A percentile compares a stretch with the other conserved stretches of the same genome.
phyloP scores from a whole-genome alignment of 2,329 filamentous ascomycete genomes.

The Colletotrichum eleusines region DNA sequence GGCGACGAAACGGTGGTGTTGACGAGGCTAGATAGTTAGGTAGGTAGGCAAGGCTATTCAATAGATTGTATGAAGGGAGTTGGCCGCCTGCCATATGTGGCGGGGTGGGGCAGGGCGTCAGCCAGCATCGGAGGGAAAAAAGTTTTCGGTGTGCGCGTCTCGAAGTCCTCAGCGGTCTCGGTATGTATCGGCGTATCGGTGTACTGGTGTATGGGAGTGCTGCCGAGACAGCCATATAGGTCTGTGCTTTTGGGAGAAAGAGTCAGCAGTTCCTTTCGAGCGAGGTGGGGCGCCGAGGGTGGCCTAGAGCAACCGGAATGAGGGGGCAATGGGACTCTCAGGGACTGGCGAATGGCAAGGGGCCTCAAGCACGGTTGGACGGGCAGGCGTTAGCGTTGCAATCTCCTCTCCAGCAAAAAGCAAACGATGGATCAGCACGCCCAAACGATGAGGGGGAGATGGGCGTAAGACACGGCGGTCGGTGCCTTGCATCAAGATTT shows the following conservation, averaged over 20 bases:
- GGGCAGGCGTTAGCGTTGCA: constrained; percentile 20
- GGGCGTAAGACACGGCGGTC: constrained; percentile 22
- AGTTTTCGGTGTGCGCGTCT: constrained; percentile 33
- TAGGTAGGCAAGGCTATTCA: constrained; percentile 29
- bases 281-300: constrained; percentile 6
- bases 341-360: constrained; percentile 32
- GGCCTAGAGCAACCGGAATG: constrained; percentile 20
- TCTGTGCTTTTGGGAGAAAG: constrained; percentile 21
- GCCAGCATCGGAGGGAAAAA: constrained; percentile 24
- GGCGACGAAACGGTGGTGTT: constrained; percentile 10
- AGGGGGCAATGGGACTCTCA: constrained; percentile 35
- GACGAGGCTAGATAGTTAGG: constrained; percentile 28
- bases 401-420: constrained; percentile 26
- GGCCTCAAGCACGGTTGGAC: constrained; percentile 15
- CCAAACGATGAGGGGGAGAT: constrained; percentile 7
- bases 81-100: constrained; percentile 9
- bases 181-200: neutral
- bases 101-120: constrained; percentile 12
- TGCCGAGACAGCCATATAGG: neutral
- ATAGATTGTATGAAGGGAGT: constrained; percentile 9
- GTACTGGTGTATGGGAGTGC: neutral
- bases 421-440: constrained; percentile 14
- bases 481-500: constrained; percentile 36
- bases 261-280: constrained; percentile 8
- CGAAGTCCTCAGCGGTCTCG: neutral